These are phyloP conservation scores for Patellifolia procumbens DNA, from an alignment of 179 eudicot genomes.

Conservation along the genomic window DNA sequence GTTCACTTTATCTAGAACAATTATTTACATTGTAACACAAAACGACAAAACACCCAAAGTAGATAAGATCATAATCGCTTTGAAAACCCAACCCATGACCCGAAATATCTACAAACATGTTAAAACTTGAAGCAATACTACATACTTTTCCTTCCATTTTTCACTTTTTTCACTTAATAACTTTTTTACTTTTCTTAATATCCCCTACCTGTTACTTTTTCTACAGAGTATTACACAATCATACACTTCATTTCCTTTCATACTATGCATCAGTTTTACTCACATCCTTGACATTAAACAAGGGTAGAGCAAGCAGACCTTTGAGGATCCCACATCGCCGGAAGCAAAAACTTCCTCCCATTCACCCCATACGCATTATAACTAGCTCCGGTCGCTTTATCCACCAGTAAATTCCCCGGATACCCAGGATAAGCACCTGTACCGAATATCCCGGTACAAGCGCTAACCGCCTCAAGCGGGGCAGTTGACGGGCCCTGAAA, in stretches of 20 bases:
- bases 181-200: too few species aligned
- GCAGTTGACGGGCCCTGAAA: slow-evolving; percentile 57
- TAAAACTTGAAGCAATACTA: neutral
- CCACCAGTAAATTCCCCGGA: slow-evolving; percentile 53
- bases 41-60: neutral
- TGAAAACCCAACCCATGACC: too few species aligned
- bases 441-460: slow-evolving; percentile 73
- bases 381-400: slow-evolving; percentile 62
- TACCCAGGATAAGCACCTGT: slow-evolving; percentile 73
- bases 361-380: slow-evolving; percentile 64
- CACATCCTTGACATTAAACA: slow-evolving; percentile 12
- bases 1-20: neutral
- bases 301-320: slow-evolving; percentile 48
- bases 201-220: too few species aligned
- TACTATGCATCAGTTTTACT: too few species aligned
- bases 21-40: neutral
- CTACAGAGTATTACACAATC: neutral
- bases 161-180: neutral
- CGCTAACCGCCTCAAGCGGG: slow-evolving; percentile 69
- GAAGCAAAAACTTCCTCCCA: slow-evolving; percentile 59
- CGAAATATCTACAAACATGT: too few species aligned
- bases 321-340: slow-evolving; percentile 76
- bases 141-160: neutral
- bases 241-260: neutral
- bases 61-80: too few species aligned